Evolutionary conservation across 352 stramenopile species (phyloP).

Genomic region (Pythium pyrilobum): DNA sequence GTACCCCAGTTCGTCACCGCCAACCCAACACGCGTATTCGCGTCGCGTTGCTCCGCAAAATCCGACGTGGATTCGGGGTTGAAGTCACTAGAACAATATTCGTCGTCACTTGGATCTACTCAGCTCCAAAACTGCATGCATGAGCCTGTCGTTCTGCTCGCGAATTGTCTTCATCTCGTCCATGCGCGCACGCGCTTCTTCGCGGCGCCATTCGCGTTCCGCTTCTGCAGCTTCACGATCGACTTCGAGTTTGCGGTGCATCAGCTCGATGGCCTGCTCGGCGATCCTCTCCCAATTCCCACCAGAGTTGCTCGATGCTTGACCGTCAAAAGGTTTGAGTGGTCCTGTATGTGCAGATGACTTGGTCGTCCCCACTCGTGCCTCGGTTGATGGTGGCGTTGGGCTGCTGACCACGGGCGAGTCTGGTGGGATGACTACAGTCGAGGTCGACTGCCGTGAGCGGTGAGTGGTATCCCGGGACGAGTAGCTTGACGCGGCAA

Average conservation of each 20-base stretch:
- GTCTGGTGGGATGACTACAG: neutral
- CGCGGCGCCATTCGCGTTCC: slow-evolving; percentile 8
- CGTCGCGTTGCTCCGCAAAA: no score
- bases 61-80: no score
- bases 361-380: no score
- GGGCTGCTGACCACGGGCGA: neutral
- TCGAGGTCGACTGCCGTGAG: neutral
- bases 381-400: neutral
- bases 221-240: slow-evolving; percentile 2
- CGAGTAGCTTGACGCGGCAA: no score
- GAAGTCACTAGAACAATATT: no score
- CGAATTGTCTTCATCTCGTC: slow-evolving; percentile 8
- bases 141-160: slow-evolving; percentile 12
- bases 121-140: slow-evolving; percentile 1
- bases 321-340: no score
- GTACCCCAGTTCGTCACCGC: no score
- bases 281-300: slow-evolving; percentile 1
- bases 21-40: no score
- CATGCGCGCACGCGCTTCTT: slow-evolving; percentile 3
- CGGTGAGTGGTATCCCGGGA: no score
- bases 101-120: neutral
- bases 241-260: slow-evolving; percentile 11
- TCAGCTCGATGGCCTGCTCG: neutral
- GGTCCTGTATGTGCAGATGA: no score
- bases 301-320: neutral